phyloP scores from a whole-genome alignment of 2,329 filamentous ascomycete genomes.

The Trichoderma oligosporum region DNA sequence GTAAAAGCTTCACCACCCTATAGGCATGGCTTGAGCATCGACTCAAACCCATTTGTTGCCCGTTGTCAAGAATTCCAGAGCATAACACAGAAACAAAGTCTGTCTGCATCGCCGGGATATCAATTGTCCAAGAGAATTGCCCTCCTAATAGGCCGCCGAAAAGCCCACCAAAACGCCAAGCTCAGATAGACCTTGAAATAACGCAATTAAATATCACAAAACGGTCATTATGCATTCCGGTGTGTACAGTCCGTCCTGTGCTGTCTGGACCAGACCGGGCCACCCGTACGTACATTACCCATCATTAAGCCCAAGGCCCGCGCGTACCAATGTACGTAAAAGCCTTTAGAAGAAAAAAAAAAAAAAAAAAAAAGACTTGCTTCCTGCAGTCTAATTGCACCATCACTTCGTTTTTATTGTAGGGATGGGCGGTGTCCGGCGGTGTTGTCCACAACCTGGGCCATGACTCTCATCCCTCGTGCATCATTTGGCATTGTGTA shows the following conservation, averaged over 20 bases:
- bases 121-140: neutral
- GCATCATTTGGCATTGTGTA: constrained; percentile 34
- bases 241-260: constrained; percentile 26
- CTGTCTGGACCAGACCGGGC: constrained; percentile 31
- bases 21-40: too few relatives aligned
- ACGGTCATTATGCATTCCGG: neutral
- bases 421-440: constrained; percentile 29
- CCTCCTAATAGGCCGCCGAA: neutral
- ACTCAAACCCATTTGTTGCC: too few relatives aligned
- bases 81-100: neutral
- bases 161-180: constrained; percentile 8
- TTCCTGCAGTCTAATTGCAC: neutral
- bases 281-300: too few relatives aligned
- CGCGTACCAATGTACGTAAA: neutral
- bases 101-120: neutral
- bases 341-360: too few relatives aligned
- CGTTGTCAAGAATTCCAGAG: neutral
- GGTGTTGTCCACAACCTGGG: constrained; percentile 31
- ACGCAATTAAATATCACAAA: neutral
- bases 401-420: constrained; percentile 20
- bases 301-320: constrained; percentile 15
- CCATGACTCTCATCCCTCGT: constrained; percentile 31
- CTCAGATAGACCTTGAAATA: neutral
- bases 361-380: neutral
- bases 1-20: too few relatives aligned